Conservation (phyloP, 352 stramenopile species). For the Phytophthora megakarya region DNA sequence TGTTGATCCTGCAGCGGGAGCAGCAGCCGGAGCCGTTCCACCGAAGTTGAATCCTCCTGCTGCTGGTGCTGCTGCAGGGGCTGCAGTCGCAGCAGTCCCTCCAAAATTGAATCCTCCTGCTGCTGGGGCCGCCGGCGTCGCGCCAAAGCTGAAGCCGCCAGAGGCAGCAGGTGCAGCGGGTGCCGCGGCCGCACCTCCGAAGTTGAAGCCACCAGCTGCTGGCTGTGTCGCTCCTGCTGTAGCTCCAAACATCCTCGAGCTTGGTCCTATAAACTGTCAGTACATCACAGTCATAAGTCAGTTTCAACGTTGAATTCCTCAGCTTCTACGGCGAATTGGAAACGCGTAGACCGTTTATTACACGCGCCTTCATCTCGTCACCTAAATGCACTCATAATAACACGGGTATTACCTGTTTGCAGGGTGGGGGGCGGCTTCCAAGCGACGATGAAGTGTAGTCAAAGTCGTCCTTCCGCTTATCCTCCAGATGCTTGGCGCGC, state of each 20-base stretch:
- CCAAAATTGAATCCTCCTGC: slow-evolving; percentile 37
- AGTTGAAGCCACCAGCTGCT: slow-evolving; percentile 50
- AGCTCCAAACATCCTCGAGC: slow-evolving; percentile 53
- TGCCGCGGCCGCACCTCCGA: slow-evolving; percentile 33
- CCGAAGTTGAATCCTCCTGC: slow-evolving; percentile 39
- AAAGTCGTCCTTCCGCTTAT: slow-evolving; percentile 17
- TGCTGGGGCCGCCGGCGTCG: slow-evolving; percentile 18
- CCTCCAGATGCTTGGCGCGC: slow-evolving; percentile 33
- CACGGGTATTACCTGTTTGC: slow-evolving; percentile 17
- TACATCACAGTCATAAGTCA: neutral
- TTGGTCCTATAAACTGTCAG: slow-evolving; percentile 3
- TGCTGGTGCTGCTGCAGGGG: slow-evolving; percentile 18
- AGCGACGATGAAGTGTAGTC: neutral
- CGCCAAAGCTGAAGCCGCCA: slow-evolving; percentile 38
- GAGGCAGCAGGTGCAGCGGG: slow-evolving; percentile 22
- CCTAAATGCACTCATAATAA: neutral
- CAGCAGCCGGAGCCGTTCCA: slow-evolving; percentile 19
- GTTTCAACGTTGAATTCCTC: slow-evolving; percentile 1
- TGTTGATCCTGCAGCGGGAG: slow-evolving; percentile 27
- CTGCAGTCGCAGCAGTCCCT: slow-evolving; percentile 15
- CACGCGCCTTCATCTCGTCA: neutral
- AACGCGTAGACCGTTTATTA: neutral
- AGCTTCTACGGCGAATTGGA: slow-evolving; percentile 11
- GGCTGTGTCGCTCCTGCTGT: slow-evolving; percentile 36
- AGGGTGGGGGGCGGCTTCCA: slow-evolving; percentile 13